phyloP scores from a whole-genome alignment of 768 basidiomycete species.

The Tephrocybe sp. region DNA sequence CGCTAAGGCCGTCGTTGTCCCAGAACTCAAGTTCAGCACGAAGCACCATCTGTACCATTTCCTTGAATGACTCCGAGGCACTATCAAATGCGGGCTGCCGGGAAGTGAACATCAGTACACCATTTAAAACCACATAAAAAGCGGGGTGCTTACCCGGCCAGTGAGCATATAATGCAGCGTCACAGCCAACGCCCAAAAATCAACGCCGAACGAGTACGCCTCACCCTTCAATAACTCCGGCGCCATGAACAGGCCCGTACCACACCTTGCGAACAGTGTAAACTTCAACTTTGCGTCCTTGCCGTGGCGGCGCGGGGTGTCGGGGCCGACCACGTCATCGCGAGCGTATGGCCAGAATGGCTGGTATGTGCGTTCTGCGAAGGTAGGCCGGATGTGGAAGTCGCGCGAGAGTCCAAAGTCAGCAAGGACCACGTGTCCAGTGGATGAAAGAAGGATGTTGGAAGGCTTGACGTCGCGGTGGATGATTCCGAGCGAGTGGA shows the following conservation, averaged over 20 bases:
- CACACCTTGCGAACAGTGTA: conserved; percentile 2
- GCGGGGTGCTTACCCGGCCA: conserved; percentile 9
- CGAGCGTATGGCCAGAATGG: conserved; percentile 31
- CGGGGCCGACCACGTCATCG: conserved; percentile 13
- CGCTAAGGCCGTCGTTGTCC: conserved; percentile 4
- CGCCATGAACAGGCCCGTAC: conserved; percentile 10
- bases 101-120: background rate
- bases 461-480: conserved; percentile 35
- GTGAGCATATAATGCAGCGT: conserved; percentile 14
- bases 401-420: conserved; percentile 33
- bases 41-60: conserved; percentile 1
- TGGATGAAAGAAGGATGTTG: conserved; percentile 29
- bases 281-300: conserved; percentile 4
- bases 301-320: background rate
- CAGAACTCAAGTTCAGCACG: conserved; percentile 3
- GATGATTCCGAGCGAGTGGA: conserved; percentile 32
- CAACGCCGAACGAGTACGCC: conserved; percentile 13
- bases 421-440: conserved; percentile 29
- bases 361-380: conserved; percentile 29
- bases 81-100: conserved; percentile 12
- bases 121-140: background rate
- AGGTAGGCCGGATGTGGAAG: conserved; percentile 21
- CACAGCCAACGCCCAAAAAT: conserved; percentile 14
- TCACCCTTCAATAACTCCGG: conserved; percentile 12
- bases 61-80: conserved; percentile 2